These are phyloP conservation scores for Backusella westeae DNA, from an alignment of 192 early-diverging fungal species.

Conservation along the genomic window DNA sequence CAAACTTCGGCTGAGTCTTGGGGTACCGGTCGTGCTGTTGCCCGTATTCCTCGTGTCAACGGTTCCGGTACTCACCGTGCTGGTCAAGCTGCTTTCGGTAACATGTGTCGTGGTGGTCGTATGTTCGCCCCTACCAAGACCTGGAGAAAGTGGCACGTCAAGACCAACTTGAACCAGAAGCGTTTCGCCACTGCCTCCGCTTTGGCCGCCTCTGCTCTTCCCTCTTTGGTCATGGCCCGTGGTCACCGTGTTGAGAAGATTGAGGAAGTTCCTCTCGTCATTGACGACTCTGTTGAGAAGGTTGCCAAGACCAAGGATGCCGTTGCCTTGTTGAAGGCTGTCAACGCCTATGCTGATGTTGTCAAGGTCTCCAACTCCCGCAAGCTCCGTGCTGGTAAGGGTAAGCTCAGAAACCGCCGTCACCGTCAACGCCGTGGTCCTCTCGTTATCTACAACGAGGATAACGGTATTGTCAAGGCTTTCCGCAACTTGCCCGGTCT, in stretches of 20 bases:
- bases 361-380: conserved; percentile 94
- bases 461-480: conserved; percentile 93
- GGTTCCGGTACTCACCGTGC: conserved; percentile 97
- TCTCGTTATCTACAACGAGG: conserved; percentile 94
- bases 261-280: conserved; percentile 89
- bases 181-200: conserved; percentile 97
- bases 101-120: conserved; percentile 99
- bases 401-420: conserved; percentile 98
- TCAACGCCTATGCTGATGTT: conserved; percentile 94
- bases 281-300: conserved; percentile 76
- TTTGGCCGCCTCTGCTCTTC: conserved; percentile 92
- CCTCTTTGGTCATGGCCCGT: conserved; percentile 92
- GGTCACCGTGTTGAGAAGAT: conserved; percentile 96
- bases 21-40: conserved; percentile 99
- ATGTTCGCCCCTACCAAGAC: conserved; percentile 99
- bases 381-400: conserved; percentile 96
- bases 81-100: conserved; percentile 99
- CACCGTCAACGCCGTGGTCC: conserved; percentile 97
- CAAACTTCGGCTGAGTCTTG: conserved; percentile 98
- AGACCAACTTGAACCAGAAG: conserved; percentile 99
- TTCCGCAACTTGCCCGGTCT: conserved; percentile 99
- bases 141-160: conserved; percentile 99
- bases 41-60: conserved; percentile 98
- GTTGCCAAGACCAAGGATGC: conserved; percentile 95
- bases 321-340: conserved; percentile 83